Conservation (phyloP, 2,329 filamentous ascomycete species). For the Phialophora chinensis region DNA sequence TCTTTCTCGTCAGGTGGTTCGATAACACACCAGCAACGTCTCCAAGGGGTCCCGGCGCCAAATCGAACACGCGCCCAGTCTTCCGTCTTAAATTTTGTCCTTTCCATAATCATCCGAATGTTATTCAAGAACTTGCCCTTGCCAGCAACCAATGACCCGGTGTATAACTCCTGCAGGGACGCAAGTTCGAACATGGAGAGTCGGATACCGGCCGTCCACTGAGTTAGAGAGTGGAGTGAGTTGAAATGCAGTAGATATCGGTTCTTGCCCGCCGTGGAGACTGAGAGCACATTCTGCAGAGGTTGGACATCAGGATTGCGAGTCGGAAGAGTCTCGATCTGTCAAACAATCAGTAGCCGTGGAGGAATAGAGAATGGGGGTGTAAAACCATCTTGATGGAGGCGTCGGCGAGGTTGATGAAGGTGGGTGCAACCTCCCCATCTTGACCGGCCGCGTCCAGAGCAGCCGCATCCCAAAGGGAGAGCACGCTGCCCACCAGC, state of each 20-base stretch:
- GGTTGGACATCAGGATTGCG: constrained; percentile 76
- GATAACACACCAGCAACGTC: constrained; percentile 95
- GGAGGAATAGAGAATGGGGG: not conserved
- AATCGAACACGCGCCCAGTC: constrained; percentile 97
- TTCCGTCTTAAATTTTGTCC: constrained; percentile 75
- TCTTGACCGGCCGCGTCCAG: constrained; percentile 85
- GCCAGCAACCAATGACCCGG: constrained; percentile 90
- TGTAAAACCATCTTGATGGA: constrained; percentile 90
- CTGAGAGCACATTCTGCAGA: constrained; percentile 90
- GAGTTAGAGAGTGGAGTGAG: constrained; percentile 86
- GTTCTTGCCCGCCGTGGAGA: constrained; percentile 94
- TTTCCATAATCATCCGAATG: constrained; percentile 86
- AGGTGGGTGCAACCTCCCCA: constrained; percentile 84
- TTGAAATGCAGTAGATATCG: constrained; percentile 96
- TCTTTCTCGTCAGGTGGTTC: constrained; percentile 93
- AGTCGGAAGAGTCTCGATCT: constrained; percentile 90
- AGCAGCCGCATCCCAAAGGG: constrained; percentile 92
- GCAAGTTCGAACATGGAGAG: constrained; percentile 94
- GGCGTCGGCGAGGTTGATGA: constrained; percentile 96
- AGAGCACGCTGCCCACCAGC: constrained; percentile 91
- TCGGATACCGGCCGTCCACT: constrained; percentile 95
- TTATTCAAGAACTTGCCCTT: constrained; percentile 90
- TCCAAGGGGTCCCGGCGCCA: constrained; percentile 93
- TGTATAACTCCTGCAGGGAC: constrained; percentile 93
- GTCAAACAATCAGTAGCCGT: constrained; percentile 39